Evolutionary conservation across 352 stramenopile genomes (phyloP), one percentile per base, ranked within the genome.

Genomic region (Achlya hypogyna): DNA sequence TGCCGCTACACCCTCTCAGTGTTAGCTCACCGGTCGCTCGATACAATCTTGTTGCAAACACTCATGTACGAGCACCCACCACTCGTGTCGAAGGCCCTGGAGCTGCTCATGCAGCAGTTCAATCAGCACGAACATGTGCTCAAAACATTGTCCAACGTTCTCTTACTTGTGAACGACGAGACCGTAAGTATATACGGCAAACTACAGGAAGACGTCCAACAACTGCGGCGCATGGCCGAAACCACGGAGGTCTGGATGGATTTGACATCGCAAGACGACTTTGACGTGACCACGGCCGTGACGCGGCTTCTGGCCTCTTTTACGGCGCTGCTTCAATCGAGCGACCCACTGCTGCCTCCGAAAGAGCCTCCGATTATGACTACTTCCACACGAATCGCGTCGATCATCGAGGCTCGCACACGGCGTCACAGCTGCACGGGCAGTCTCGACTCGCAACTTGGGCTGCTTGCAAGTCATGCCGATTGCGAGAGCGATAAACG

Each of bases 221-320:
- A 77, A 34, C 68, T 91, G 18, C 77, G 78, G 2, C 71, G 76
- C 9, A 64, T 91, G 0, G 80, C 80, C 18, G 82, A 91, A 66
- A 89, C 82, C 31, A 91, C 82, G 8, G 82, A 91, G 75, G 80
- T 91, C 1, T 91, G 82, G 82, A 88, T 91, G 80, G 79, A 91
- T 75, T 69, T 91, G 28, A 89, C 81, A 2, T 88, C 80, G 5
- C 81, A 80, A 38, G 85, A 78, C 0, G 82, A 91, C 58, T 91
- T 85, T 45, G 80, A 89, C 28, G 85, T 82, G 45, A 79, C 79
- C 5, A 67, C 80, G 4, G 74, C 65, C 4, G 72, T 80, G 12
- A 86, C 77, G 42, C 29, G 73, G 34, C 53, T 89, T 5, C 40
- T 89, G 27, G 71, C 71, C 42, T 82, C 79, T 0, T 65, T 89